A percentile compares a stretch with the other conserved stretches of the same genome.
phyloP scores from a whole-genome alignment of 2,329 filamentous ascomycete species.

The Nemania sp. region DNA sequence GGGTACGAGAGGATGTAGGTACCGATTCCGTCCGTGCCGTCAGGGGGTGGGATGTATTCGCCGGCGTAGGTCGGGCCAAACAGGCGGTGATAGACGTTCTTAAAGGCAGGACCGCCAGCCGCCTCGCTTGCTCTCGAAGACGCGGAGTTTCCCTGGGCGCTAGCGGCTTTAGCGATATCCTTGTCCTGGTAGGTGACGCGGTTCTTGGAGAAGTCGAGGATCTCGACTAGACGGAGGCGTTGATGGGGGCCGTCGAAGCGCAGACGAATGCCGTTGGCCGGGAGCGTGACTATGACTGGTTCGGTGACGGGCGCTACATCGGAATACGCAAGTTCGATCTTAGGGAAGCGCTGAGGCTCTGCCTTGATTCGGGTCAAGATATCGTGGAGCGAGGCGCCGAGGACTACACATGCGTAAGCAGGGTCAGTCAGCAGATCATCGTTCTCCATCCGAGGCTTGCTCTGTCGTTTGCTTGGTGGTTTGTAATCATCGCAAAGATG shows the following conservation, averaged over 20 bases:
- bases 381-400: conserved; percentile 91
- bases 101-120: conserved; percentile 71
- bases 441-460: too few relatives aligned
- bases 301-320: conserved; percentile 72
- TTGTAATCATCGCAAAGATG: too few relatives aligned
- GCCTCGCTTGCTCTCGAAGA: conserved; percentile 37
- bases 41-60: conserved; percentile 76
- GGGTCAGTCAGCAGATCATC: too few relatives aligned
- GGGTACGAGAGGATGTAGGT: conserved; percentile 93
- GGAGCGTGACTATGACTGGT: conserved; percentile 75
- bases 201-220: conserved; percentile 85
- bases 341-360: conserved; percentile 79
- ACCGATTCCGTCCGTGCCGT: conserved; percentile 58
- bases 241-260: conserved; percentile 95
- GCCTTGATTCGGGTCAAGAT: conserved; percentile 85
- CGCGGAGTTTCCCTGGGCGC: conserved; percentile 38
- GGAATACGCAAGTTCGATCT: conserved; percentile 81
- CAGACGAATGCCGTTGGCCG: conserved; percentile 83
- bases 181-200: conserved; percentile 71
- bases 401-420: too few relatives aligned
- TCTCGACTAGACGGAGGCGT: conserved; percentile 85
- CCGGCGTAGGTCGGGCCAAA: conserved; percentile 92
- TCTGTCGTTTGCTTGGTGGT: too few relatives aligned
- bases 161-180: conserved; percentile 68
- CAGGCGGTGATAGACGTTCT: conserved; percentile 89